A percentile compares a stretch with the other conserved stretches of the same genome.
phyloP scores from a whole-genome alignment of 192 early-diverging fungal genomes.

The Backusella liffmaniae region DNA sequence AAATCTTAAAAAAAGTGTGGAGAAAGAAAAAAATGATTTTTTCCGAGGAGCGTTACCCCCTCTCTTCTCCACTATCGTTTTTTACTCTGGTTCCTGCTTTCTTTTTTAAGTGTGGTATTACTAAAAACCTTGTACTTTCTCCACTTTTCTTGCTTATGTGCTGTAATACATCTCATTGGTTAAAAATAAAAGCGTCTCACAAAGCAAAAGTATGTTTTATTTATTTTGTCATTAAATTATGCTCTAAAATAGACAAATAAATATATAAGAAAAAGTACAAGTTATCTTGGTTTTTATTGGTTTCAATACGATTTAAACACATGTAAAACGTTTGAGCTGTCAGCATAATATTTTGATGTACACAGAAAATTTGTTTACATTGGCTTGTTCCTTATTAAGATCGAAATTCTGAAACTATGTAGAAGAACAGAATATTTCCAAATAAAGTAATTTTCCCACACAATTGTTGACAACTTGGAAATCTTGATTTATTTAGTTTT shows the following conservation, averaged over 20 bases:
- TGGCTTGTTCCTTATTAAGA: background rate
- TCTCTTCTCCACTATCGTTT: background rate
- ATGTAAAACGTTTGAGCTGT: background rate
- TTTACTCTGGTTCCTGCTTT: background rate
- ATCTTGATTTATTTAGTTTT: background rate
- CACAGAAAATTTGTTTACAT: background rate
- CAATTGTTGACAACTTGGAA: background rate
- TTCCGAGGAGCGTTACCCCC: background rate
- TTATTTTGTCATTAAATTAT: background rate
- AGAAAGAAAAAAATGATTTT: background rate
- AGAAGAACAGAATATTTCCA: background rate
- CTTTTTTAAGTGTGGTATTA: background rate
- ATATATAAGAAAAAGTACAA: background rate
- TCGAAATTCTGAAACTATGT: background rate
- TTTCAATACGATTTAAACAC: background rate
- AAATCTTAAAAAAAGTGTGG: background rate
- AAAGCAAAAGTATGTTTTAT: background rate
- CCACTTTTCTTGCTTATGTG: background rate
- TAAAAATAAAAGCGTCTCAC: background rate
- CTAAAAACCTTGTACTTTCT: background rate
- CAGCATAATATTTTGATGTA: background rate
- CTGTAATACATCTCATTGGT: background rate
- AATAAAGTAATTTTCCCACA: slow-evolving; percentile 1
- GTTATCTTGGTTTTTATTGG: background rate
- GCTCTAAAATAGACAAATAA: background rate